Percentiles rank a stretch among this genome's conserved stretches.
These are phyloP conservation scores for Cylindrodendrum hubeiense DNA, from an alignment of 2,329 filamentous ascomycete species.

Conservation along the genomic window DNA sequence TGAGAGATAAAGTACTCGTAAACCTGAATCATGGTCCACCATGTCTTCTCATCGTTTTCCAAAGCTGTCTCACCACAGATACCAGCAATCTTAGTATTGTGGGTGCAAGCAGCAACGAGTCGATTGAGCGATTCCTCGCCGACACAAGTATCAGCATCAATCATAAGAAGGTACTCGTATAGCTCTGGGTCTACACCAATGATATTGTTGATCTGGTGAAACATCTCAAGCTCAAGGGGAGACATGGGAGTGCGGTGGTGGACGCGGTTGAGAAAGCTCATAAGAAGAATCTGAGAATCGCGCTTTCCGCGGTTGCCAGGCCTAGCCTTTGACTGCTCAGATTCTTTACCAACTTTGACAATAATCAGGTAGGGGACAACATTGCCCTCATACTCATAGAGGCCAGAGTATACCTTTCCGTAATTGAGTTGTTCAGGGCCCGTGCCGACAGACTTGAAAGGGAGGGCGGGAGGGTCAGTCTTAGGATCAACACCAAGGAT, in stretches of 20 bases:
- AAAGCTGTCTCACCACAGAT: constrained; percentile 97
- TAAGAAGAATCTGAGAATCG: constrained; percentile 94
- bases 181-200: constrained; percentile 97
- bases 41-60: constrained; percentile 92
- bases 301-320: constrained; percentile 98
- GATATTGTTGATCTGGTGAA: constrained; percentile 99
- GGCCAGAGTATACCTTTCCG: constrained; percentile 96
- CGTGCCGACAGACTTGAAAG: constrained; percentile 91
- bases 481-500: constrained; percentile 87
- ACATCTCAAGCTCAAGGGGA: constrained; percentile 96
- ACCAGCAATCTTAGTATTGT: constrained; percentile 95
- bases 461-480: constrained; percentile 94
- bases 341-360: constrained; percentile 97
- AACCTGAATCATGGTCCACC: constrained; percentile 99
- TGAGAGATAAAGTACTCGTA: constrained; percentile 99
- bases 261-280: constrained; percentile 98
- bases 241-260: constrained; percentile 96
- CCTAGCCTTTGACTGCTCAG: constrained; percentile 90
- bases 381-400: constrained; percentile 98
- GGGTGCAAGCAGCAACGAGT: constrained; percentile 90
- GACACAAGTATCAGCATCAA: constrained; percentile 97
- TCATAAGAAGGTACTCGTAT: constrained; percentile 97
- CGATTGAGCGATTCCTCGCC: constrained; percentile 92
- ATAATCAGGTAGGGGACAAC: constrained; percentile 96
- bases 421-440: constrained; percentile 96